These are phyloP conservation scores for Citrus trifoliata DNA, from an alignment of 345 rosid species.

Conservation along the genomic window DNA sequence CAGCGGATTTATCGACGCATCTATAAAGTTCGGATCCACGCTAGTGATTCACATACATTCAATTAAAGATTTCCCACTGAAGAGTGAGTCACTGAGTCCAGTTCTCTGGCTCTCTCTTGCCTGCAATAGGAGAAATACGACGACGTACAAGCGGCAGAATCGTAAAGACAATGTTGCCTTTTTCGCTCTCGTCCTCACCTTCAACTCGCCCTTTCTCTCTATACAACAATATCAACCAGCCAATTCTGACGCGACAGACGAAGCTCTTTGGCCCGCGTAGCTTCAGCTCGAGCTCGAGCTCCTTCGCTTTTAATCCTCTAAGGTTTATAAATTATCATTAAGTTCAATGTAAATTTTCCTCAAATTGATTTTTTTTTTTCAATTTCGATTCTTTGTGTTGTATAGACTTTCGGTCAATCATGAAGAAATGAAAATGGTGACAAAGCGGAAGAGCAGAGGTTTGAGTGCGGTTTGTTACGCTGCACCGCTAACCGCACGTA, in stretches of 20 bases:
- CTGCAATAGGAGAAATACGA: neutral
- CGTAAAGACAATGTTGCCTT: slow-evolving; percentile 23
- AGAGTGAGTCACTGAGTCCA: too few species aligned
- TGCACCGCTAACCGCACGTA: slow-evolving; percentile 42
- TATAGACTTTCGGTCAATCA: slow-evolving; percentile 42
- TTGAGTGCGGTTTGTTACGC: slow-evolving; percentile 60
- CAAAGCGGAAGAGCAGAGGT: slow-evolving; percentile 43
- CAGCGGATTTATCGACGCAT: neutral
- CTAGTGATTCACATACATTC: neutral
- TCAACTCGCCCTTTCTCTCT: slow-evolving; percentile 31
- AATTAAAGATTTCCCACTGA: neutral
- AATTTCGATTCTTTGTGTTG: neutral
- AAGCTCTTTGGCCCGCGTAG: neutral
- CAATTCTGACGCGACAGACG: slow-evolving; percentile 13
- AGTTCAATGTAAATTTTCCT: neutral
- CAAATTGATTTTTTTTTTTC: neutral
- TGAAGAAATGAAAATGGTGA: slow-evolving; percentile 21
- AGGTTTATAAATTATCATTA: slow-evolving; percentile 26
- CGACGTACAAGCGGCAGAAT: neutral
- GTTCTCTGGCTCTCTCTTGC: neutral
- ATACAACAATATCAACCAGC: slow-evolving; percentile 15
- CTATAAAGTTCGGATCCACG: neutral
- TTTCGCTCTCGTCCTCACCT: slow-evolving; percentile 20
- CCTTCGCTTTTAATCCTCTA: slow-evolving; percentile 53
- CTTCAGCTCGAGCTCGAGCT: slow-evolving; percentile 33